Evolutionary conservation across 148 eudicot genomes (phyloP), one percentile per base, ranked within the genome.

Genomic region (Selenicereus undatus): DNA sequence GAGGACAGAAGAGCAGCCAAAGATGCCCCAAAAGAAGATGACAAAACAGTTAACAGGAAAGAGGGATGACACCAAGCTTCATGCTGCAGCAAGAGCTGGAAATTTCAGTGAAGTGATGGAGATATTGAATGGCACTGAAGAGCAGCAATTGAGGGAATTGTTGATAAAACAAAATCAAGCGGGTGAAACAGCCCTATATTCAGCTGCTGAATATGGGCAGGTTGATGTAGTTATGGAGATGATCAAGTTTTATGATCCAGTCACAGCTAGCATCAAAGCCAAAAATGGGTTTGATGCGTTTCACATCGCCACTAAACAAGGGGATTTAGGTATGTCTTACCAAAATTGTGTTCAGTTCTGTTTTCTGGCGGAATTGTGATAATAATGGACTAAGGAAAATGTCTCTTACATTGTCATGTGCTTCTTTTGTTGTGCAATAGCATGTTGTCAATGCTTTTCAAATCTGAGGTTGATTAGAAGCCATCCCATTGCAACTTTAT

Each of bases 291-390:
- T 85, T 70, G 98, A 94, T 82, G 98, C 97, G 0, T 90, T 94
- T 68, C 98, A 92, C 75, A 89, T 93, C 77, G 98, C 98, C 12
- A 95, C 97, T 24, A 94, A 91, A 74, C 94, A 91, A 83, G 97
- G 97, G 72, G 92, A 91, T 87, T 88, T 91, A 65, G 95, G 97
- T 92, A 90, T 78, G 86, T 79, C 56, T 17, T 71, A 14, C 3
- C n/a, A 21, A 1, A 64, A 17, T 60, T 32, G 18, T 76, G 29
- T 54, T 29, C 78, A 16, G 16, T 75, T 66, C 14, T 66, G 0
- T 26, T 66, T 66, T 27, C 4, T 2, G 71, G 27, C 27, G 36
- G 71, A 27, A 66, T 66, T 66, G 35, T 1, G 71, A 27, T 26
- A 5, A 16, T 12, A 52, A 17, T 52, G 18, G 58, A 51, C 56